Percentiles rank a stretch among this genome's conserved stretches.
Conservation (phyloP, 129 eudicot genomes). For the Pittosporum tobira region DNA sequence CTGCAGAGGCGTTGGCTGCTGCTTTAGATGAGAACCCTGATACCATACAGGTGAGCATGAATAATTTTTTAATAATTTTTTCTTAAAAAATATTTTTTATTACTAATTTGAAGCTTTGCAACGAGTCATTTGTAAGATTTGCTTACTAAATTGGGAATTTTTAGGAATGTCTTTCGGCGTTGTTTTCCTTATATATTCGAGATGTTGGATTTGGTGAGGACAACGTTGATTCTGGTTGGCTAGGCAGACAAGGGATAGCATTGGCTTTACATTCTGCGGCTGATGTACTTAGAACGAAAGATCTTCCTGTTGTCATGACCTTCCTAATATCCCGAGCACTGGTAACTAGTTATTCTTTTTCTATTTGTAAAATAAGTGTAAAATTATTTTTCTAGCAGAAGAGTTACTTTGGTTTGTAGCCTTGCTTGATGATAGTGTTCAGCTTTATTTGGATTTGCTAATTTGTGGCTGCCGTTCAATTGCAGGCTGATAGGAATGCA, state of each 20-base stretch:
- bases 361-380: not conserved
- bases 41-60: constrained; percentile 62
- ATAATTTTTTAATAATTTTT: constrained; percentile 10
- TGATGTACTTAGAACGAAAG: constrained; percentile 92
- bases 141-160: constrained; percentile 17
- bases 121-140: not conserved
- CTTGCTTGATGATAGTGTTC: not conserved
- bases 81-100: too few species aligned
- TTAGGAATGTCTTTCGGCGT: constrained; percentile 86
- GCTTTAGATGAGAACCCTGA: constrained; percentile 94
- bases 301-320: constrained; percentile 98
- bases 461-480: constrained; percentile 16
- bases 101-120: not conserved
- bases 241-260: constrained; percentile 96
- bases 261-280: constrained; percentile 78
- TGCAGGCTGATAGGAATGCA: constrained; percentile 89
- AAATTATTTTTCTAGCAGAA: not conserved
- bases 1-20: constrained; percentile 95
- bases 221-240: constrained; percentile 74
- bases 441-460: not conserved
- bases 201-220: constrained; percentile 62
- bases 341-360: constrained; percentile 44
- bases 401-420: not conserved
- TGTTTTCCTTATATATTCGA: constrained; percentile 88
- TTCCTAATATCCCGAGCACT: constrained; percentile 92